Conservation (phyloP, 2,329 filamentous ascomycete genomes). For the Calonectria fujianensis region DNA sequence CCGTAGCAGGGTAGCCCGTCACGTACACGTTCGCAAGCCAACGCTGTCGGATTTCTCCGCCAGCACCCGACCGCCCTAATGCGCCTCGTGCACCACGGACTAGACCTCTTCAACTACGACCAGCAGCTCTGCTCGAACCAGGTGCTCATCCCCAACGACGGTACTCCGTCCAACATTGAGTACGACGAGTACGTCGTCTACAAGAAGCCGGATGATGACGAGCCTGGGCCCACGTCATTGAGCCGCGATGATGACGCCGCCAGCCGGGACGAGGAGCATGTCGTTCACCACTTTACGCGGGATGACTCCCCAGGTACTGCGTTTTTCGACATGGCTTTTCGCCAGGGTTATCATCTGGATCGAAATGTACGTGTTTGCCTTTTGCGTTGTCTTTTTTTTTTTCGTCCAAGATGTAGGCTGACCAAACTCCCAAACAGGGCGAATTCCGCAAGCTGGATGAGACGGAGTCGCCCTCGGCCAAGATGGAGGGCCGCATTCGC, state of each 20-base stretch:
- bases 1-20: constrained; percentile 51
- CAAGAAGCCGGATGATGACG: constrained; percentile 50
- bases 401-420: background rate
- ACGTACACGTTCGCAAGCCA: constrained; percentile 50
- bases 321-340: constrained; percentile 59
- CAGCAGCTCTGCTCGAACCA: constrained; percentile 58
- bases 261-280: constrained; percentile 51
- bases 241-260: constrained; percentile 11
- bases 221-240: constrained; percentile 34
- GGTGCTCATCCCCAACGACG: constrained; percentile 57
- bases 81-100: constrained; percentile 54
- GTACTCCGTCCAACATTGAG: constrained; percentile 58
- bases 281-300: constrained; percentile 59
- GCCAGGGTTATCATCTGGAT: constrained; percentile 56
- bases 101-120: constrained; percentile 63
- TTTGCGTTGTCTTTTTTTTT: no score
- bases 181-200: constrained; percentile 64
- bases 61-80: constrained; percentile 53
- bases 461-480: constrained; percentile 47
- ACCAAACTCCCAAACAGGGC: constrained; percentile 44
- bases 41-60: constrained; percentile 52
- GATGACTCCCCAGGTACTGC: constrained; percentile 57
- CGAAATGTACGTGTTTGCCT: constrained; percentile 50
- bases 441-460: constrained; percentile 50
- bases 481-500: constrained; percentile 60